Evolutionary conservation across 164 flowering plant genomes (phyloP), one percentile per base, ranked within the genome.

Genomic region (Aristolochia fimbriata): DNA sequence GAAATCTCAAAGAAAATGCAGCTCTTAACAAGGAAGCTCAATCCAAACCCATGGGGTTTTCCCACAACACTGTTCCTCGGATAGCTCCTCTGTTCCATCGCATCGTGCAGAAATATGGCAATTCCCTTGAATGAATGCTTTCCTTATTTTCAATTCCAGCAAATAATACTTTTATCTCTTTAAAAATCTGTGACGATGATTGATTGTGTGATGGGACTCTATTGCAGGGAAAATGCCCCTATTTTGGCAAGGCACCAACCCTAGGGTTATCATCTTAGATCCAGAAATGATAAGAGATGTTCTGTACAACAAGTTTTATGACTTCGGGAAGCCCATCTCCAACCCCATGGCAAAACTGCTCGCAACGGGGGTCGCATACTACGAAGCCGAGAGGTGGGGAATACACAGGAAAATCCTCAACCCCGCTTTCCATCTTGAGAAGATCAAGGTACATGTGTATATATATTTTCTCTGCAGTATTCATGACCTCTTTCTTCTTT

Each of bases 341-440:
- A 52, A 52, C 30, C 55, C 55, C 14, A 0, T 52, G 27, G 5
- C 45, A 12, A 37, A 66, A 37, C 17, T 58, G 19, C 54, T 66
- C 13, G 51, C 43, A 2, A 9, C 15, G 10, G 87, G 85, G 9
- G 55, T 81, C 2, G 48, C 23, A 1, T 37, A 0, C 21, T 45
- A 56, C 16, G 76, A 77, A 15, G 88, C 77, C 1, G 76, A 80
- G 0, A 67, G 74, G 59, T 85, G 88, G 91, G 77, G 67, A 1
- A 81, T 67, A 30, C 84, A 77, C 14, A 66, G 83, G 55, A 79
- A 65, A 65, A 72, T 80, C 13, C 64, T 81, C 71, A 78, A 73
- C 37, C 86, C 83, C 0, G 86, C 82, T 23, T 84, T 81, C 67
- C 68, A 74, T 61, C 15, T 63, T 9, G 78, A 76, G 55, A 82